phyloP scores from a whole-genome alignment of 164 flowering plant genomes.

The grape (Vitis vinifera) region DNA sequence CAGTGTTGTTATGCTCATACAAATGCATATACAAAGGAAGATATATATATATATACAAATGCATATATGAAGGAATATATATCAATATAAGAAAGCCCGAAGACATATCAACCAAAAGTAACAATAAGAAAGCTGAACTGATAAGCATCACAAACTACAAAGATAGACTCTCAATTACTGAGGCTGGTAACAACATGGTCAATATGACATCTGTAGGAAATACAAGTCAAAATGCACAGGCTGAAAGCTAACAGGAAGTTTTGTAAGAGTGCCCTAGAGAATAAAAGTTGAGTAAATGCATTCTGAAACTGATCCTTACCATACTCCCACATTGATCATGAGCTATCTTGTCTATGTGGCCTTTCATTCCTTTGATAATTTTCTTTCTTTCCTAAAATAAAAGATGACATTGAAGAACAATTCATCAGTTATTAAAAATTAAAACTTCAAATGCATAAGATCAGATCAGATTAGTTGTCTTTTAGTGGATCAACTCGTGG shows the following conservation, averaged over 20 bases:
- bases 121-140: neutral
- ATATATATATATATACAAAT: neutral
- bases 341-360: conserved; percentile 65
- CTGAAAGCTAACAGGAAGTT: neutral
- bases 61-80: neutral
- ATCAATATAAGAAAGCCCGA: neutral
- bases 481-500: neutral
- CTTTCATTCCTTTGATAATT: conserved; percentile 89
- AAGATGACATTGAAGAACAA: neutral
- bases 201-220: neutral
- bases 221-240: neutral
- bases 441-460: neutral
- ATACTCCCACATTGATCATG: conserved; percentile 69
- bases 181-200: too few relatives aligned
- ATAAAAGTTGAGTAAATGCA: neutral
- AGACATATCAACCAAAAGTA: neutral
- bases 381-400: conserved; percentile 80
- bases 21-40: neutral
- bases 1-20: too few relatives aligned
- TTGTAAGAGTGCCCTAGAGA: neutral
- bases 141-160: neutral
- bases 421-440: neutral
- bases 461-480: neutral
- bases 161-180: too few relatives aligned
- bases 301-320: conserved; percentile 41